phyloP scores from a whole-genome alignment of 2,329 filamentous ascomycete species.

The Stemphylium beticola region DNA sequence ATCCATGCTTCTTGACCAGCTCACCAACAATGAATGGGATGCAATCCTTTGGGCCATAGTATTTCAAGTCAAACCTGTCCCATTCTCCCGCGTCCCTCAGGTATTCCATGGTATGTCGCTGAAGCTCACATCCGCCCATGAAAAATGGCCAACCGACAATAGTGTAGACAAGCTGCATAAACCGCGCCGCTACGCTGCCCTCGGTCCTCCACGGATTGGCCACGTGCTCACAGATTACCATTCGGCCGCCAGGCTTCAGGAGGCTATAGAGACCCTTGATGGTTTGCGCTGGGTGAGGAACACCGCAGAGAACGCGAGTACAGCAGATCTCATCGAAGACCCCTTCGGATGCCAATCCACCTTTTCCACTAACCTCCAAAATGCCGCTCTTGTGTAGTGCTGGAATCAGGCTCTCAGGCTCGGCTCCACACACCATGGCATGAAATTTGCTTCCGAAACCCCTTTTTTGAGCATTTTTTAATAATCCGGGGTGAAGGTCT shows the following conservation, averaged over 20 bases:
- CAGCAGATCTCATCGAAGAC: slow-evolving; percentile 63
- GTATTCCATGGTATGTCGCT: slow-evolving; percentile 55
- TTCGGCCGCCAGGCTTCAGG: slow-evolving; percentile 60
- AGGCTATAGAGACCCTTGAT: slow-evolving; percentile 56
- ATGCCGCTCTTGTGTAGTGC: slow-evolving; percentile 54
- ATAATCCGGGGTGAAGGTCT: slow-evolving; percentile 55
- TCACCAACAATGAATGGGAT: slow-evolving; percentile 48
- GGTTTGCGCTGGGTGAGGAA: slow-evolving; percentile 56
- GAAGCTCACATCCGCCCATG: slow-evolving; percentile 59
- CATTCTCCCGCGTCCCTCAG: slow-evolving; percentile 56
- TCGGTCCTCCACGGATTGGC: slow-evolving; percentile 58
- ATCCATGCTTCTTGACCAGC: slow-evolving; percentile 39
- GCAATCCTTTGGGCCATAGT: slow-evolving; percentile 34
- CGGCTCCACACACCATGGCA: slow-evolving; percentile 56
- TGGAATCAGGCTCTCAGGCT: slow-evolving; percentile 54
- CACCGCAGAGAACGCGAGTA: slow-evolving; percentile 61
- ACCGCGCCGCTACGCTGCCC: slow-evolving; percentile 53
- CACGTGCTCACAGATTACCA: slow-evolving; percentile 64
- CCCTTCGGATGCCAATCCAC: slow-evolving; percentile 38
- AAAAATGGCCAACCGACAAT: slow-evolving; percentile 59
- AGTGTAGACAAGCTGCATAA: slow-evolving; percentile 56
- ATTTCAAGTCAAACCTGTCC: slow-evolving; percentile 57
- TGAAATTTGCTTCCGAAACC: slow-evolving; percentile 58
- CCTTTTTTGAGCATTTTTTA: slow-evolving; percentile 47
- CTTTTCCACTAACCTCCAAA: slow-evolving; percentile 31